Evolutionary conservation across 345 rosid species (phyloP).

Genomic region (Pistacia atlantica): DNA sequence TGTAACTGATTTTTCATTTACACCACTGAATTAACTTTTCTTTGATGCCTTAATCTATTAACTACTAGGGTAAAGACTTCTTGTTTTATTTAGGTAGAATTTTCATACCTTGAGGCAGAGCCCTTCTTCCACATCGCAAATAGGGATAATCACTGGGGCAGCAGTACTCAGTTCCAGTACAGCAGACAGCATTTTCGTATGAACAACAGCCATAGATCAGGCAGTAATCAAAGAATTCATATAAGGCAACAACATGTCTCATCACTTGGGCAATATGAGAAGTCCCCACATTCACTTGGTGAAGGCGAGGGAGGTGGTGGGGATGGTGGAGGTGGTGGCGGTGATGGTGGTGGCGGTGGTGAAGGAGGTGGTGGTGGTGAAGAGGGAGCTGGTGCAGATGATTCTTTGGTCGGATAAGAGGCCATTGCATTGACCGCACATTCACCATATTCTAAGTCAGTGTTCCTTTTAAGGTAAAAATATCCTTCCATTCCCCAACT

Average conservation of each 20-base stretch:
- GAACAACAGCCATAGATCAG: slow-evolving; percentile 62
- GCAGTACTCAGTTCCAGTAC: slow-evolving; percentile 52
- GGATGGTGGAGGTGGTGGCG: slow-evolving; percentile 31
- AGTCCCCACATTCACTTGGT: slow-evolving; percentile 66
- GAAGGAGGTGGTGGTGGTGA: slow-evolving; percentile 39
- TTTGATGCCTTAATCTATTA: neutral
- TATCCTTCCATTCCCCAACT: slow-evolving; percentile 71
- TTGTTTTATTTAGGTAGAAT: neutral
- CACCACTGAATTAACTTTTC: neutral
- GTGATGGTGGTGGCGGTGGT: slow-evolving; percentile 28
- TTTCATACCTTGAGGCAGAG: slow-evolving; percentile 63
- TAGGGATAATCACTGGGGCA: slow-evolving; percentile 78
- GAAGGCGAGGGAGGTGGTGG: slow-evolving; percentile 57
- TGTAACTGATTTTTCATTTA: neutral
- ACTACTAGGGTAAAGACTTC: no score
- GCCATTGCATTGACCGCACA: slow-evolving; percentile 77
- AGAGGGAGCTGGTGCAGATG: slow-evolving; percentile 61
- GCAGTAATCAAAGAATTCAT: slow-evolving; percentile 47
- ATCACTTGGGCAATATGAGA: slow-evolving; percentile 49
- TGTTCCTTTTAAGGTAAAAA: slow-evolving; percentile 49
- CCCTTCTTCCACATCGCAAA: slow-evolving; percentile 61
- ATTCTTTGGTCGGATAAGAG: slow-evolving; percentile 63
- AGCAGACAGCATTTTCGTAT: slow-evolving; percentile 66
- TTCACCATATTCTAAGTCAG: slow-evolving; percentile 39
- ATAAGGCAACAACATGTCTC: slow-evolving; percentile 75